Conservation (phyloP, 768 basidiomycete genomes). For the Lenzites betulinus region DNA sequence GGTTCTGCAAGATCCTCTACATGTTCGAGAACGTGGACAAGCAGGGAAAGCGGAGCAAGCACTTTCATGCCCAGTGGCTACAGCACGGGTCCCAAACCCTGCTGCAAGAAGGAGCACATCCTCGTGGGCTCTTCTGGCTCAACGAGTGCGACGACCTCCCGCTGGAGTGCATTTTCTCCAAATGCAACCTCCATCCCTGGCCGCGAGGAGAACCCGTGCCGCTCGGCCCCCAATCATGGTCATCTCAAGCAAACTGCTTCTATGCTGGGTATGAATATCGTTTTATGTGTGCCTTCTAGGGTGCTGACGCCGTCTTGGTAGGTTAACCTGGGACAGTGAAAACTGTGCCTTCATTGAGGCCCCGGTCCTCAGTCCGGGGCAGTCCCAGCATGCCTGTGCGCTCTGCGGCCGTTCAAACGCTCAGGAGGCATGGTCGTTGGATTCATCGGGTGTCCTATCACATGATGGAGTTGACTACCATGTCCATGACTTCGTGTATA, state of each 20-base stretch:
- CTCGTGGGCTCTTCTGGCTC: conserved; percentile 57
- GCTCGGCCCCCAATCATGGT: conserved; percentile 39
- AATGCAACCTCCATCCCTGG: conserved; percentile 53
- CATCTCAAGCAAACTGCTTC: conserved; percentile 47
- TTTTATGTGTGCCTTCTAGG: not conserved
- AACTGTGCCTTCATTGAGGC: conserved; percentile 49
- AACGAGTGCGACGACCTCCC: conserved; percentile 58
- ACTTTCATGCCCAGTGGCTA: conserved; percentile 75
- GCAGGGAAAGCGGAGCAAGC: conserved; percentile 34
- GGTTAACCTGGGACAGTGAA: conserved; percentile 54
- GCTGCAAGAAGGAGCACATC: conserved; percentile 66
- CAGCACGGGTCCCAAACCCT: conserved; percentile 65
- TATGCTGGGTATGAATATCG: conserved; percentile 50
- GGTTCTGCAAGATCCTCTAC: conserved; percentile 73
- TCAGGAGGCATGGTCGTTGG: conserved; percentile 28
- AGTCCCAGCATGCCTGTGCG: conserved; percentile 41
- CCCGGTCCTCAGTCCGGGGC: conserved; percentile 25
- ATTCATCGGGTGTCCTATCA: conserved; percentile 39
- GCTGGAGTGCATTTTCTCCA: conserved; percentile 57
- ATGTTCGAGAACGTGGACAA: conserved; percentile 47
- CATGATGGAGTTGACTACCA: conserved; percentile 54
- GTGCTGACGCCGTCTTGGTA: conserved; percentile 26
- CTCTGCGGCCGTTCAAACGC: conserved; percentile 45
- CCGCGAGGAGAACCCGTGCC: conserved; percentile 47
- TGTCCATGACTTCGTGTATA: conserved; percentile 60